These are phyloP conservation scores for Filobasidium wieringae DNA, from an alignment of 768 basidiomycete species.

Conservation along the genomic window DNA sequence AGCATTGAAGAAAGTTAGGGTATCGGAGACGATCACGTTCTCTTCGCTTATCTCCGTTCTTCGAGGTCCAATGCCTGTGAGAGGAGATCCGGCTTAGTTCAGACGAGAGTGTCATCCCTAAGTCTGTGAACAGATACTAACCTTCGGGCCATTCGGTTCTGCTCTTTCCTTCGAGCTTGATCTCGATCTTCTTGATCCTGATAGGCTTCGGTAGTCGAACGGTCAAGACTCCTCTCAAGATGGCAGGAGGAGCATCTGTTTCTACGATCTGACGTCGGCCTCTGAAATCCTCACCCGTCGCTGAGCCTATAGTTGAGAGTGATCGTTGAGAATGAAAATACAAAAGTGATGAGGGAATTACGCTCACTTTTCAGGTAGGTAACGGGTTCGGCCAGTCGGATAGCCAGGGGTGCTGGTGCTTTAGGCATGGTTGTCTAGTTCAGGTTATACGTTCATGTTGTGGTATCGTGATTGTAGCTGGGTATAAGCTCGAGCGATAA, in stretches of 20 bases:
- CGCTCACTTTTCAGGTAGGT: conserved; percentile 51
- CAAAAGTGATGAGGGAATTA: not conserved
- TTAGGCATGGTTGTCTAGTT: no score
- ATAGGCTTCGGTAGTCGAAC: conserved; percentile 62
- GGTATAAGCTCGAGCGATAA: no score
- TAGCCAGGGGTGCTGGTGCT: conserved; percentile 31
- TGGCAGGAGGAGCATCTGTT: conserved; percentile 46
- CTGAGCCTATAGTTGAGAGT: conserved; percentile 33
- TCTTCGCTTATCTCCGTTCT: conserved; percentile 68
- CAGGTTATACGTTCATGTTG: no score
- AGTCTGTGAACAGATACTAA: conserved; percentile 35
- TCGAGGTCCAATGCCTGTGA: conserved; percentile 54
- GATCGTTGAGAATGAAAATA: conserved; percentile 19
- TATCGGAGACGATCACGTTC: conserved; percentile 58
- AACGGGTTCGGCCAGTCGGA: conserved; percentile 61
- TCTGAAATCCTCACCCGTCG: conserved; percentile 38
- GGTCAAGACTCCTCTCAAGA: conserved; percentile 56
- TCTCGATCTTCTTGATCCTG: conserved; percentile 70
- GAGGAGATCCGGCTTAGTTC: not conserved
- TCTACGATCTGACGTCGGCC: conserved; percentile 31
- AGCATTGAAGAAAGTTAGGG: conserved; percentile 56
- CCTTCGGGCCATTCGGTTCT: conserved; percentile 77
- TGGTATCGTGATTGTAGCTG: no score
- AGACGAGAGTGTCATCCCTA: no score
- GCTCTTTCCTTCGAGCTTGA: conserved; percentile 62